These are phyloP conservation scores for Alternaria sp. DNA, from an alignment of 2,329 filamentous ascomycete genomes.

Conservation along the genomic window DNA sequence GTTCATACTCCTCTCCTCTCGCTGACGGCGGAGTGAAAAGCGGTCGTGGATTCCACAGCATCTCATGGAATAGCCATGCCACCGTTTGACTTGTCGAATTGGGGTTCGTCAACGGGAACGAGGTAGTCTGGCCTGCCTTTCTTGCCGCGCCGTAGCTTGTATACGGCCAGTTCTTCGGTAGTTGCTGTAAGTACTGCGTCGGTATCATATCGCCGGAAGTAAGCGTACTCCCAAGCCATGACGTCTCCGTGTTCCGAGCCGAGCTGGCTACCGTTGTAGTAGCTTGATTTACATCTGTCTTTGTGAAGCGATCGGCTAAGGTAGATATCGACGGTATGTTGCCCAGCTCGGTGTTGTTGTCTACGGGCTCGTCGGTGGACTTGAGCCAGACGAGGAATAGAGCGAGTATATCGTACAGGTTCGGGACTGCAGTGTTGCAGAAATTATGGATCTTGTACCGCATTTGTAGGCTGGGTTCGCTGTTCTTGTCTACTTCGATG, in stretches of 20 bases:
- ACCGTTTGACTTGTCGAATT: conserved; percentile 1
- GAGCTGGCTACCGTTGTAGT: background rate
- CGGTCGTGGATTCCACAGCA: conserved; percentile 10
- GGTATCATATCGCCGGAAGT: background rate
- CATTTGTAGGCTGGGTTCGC: background rate
- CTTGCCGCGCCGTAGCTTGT: conserved; percentile 3
- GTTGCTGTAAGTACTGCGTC: conserved; percentile 13
- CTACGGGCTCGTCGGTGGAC: background rate
- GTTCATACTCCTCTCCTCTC: background rate
- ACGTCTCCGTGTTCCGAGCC: background rate
- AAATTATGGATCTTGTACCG: conserved; percentile 7
- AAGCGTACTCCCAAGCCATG: background rate
- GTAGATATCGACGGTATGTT: background rate
- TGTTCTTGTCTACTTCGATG: background rate
- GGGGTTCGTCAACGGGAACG: background rate
- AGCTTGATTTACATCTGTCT: background rate
- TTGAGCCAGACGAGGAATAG: conserved; percentile 1
- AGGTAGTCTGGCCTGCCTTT: background rate
- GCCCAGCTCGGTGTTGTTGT: background rate
- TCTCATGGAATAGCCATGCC: conserved; percentile 5
- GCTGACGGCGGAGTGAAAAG: conserved; percentile 1
- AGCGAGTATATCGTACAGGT: background rate
- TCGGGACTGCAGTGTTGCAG: conserved; percentile 3
- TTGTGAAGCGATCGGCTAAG: background rate
- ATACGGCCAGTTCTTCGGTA: conserved; percentile 19